Percentiles rank a stretch among this genome's conserved stretches.
Conservation (phyloP, 495 filamentous ascomycete genomes). For the Apiosordaria backusii region DNA sequence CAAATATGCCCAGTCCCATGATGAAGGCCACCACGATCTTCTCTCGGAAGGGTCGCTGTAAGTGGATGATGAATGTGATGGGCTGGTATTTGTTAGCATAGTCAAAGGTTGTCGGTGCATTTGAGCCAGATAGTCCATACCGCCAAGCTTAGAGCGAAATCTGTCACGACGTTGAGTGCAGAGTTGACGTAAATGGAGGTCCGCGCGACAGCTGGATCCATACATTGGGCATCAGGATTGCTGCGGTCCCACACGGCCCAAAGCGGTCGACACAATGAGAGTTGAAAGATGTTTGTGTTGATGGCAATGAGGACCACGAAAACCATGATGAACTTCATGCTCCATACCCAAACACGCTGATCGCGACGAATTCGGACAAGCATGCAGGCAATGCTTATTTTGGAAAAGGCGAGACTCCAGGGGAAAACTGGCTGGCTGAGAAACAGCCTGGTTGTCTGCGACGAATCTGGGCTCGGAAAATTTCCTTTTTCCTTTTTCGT, state of each 20-base stretch:
- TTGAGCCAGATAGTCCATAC: background rate
- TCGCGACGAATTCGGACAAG: conserved; percentile 33
- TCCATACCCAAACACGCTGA: conserved; percentile 20
- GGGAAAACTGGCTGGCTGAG: conserved; percentile 22
- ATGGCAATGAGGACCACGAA: background rate
- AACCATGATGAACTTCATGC: conserved; percentile 21
- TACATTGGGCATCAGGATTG: conserved; percentile 22
- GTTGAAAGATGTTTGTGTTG: conserved; percentile 22
- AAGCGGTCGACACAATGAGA: conserved; percentile 31
- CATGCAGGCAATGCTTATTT: conserved; percentile 33
- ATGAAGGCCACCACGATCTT: conserved; percentile 29
- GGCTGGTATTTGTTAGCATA: conserved; percentile 15
- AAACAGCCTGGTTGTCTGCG: conserved; percentile 28
- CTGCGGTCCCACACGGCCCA: conserved; percentile 29
- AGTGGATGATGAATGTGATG: conserved; percentile 32
- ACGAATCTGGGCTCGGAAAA: conserved; percentile 2
- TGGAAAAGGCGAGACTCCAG: conserved; percentile 30
- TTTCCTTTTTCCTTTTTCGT: too few species aligned
- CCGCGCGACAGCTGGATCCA: conserved; percentile 10
- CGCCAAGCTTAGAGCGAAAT: conserved; percentile 29
- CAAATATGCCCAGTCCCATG: conserved; percentile 35
- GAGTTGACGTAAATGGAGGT: conserved; percentile 27
- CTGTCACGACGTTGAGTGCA: conserved; percentile 28
- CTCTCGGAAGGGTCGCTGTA: conserved; percentile 31
- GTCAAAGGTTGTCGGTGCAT: background rate